Conservation (phyloP, 1,284 basidiomycete genomes). For the Malassezia slooffiae region DNA sequence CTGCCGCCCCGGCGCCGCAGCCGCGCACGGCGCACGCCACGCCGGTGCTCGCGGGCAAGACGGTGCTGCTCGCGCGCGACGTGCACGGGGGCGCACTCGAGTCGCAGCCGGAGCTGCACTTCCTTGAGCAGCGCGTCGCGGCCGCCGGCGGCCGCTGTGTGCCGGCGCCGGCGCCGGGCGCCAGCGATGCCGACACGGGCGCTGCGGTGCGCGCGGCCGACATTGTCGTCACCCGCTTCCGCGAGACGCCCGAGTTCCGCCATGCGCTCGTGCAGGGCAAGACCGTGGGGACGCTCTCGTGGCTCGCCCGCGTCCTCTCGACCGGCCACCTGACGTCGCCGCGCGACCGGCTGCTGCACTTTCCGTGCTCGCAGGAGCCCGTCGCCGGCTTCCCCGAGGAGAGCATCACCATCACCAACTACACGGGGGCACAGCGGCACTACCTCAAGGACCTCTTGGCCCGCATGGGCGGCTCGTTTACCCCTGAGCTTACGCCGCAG, state of each 20-base stretch:
- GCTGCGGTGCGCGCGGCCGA: constrained; percentile 51
- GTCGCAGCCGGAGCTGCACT: constrained; percentile 12
- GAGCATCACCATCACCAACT: constrained; percentile 74
- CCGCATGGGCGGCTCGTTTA: constrained; percentile 66
- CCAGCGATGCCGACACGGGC: constrained; percentile 19
- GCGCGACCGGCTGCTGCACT: constrained; percentile 57
- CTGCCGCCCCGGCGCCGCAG: constrained; percentile 14
- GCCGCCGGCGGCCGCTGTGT: constrained; percentile 22
- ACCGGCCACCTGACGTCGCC: constrained; percentile 58
- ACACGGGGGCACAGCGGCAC: constrained; percentile 68
- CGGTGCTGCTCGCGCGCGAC: constrained; percentile 25
- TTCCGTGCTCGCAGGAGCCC: constrained; percentile 51
- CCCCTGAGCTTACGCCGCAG: constrained; percentile 58
- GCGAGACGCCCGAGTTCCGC: constrained; percentile 60
- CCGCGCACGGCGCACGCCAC: neutral
- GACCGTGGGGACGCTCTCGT: constrained; percentile 64
- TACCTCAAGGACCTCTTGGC: constrained; percentile 72
- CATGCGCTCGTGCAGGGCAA: constrained; percentile 57
- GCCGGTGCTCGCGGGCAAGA: constrained; percentile 17
- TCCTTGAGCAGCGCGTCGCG: constrained; percentile 7
- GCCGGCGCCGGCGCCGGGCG: constrained; percentile 54
- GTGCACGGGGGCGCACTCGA: constrained; percentile 17
- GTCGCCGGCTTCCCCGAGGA: constrained; percentile 49
- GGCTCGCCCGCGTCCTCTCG: constrained; percentile 67
- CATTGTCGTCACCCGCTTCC: constrained; percentile 59